Evolutionary conservation across 768 basidiomycete genomes (phyloP).

Genomic region (Collybia mongolica): DNA sequence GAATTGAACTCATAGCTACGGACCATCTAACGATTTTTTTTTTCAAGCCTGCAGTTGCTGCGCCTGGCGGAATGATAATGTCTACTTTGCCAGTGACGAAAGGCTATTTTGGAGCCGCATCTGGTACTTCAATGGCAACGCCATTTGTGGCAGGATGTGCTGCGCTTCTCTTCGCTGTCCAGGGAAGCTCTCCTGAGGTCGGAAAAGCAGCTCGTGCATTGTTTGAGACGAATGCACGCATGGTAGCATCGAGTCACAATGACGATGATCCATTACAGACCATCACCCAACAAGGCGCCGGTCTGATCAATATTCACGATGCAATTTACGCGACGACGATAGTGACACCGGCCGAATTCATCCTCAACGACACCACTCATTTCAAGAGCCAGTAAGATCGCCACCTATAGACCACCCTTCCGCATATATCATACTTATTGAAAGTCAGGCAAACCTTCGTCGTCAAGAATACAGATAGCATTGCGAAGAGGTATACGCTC

Average conservation of each 20-base stretch:
- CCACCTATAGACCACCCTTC: constrained; percentile 1
- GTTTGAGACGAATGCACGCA: constrained; percentile 48
- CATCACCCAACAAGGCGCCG: constrained; percentile 52
- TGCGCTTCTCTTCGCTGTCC: constrained; percentile 40
- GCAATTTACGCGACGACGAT: constrained; percentile 53
- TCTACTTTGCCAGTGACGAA: constrained; percentile 42
- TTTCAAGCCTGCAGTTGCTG: constrained; percentile 54
- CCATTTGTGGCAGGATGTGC: constrained; percentile 46
- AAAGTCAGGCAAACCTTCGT: constrained; percentile 42
- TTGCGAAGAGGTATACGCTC: constrained; percentile 43
- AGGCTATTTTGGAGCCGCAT: constrained; percentile 37
- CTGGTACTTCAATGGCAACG: constrained; percentile 45
- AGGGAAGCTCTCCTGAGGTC: constrained; percentile 30
- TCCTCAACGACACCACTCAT: constrained; percentile 64
- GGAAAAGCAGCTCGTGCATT: constrained; percentile 31
- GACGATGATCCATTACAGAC: constrained; percentile 52
- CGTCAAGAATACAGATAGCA: constrained; percentile 48
- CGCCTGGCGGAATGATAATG: constrained; percentile 52
- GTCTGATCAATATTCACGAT: constrained; percentile 55
- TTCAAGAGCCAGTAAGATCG: constrained; percentile 39
- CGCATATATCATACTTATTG: not conserved
- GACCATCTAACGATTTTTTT: constrained; percentile 60
- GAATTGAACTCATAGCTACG: constrained; percentile 34
- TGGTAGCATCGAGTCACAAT: constrained; percentile 40
- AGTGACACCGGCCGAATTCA: constrained; percentile 54